A percentile compares a stretch with the other conserved stretches of the same genome.
Conservation (phyloP, 2,329 filamentous ascomycete species). For the Dissoconium aciculare region DNA sequence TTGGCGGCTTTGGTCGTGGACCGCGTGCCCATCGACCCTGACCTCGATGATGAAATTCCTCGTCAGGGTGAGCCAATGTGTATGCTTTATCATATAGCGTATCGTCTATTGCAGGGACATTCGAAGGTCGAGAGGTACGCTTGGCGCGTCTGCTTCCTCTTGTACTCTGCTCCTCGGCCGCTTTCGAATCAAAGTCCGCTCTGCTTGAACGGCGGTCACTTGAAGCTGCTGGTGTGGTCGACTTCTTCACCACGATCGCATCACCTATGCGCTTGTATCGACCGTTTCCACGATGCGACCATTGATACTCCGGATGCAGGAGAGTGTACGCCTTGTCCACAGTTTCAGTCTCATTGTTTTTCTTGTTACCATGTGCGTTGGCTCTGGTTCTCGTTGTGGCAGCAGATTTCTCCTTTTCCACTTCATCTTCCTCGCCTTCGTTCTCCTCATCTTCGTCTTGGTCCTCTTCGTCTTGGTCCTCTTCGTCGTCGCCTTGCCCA, state of each 20-base stretch:
- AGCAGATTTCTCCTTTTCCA: neutral
- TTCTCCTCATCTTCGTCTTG: neutral
- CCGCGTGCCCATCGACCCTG: slow-evolving; percentile 17
- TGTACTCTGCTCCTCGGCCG: slow-evolving; percentile 8
- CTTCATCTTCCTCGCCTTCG: neutral
- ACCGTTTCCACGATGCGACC: slow-evolving; percentile 13
- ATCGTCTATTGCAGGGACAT: slow-evolving; percentile 6
- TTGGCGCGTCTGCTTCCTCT: slow-evolving; percentile 8
- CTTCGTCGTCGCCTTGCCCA: neutral
- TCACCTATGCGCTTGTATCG: slow-evolving; percentile 11
- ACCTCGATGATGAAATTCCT: slow-evolving; percentile 19
- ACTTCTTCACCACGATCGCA: slow-evolving; percentile 4
- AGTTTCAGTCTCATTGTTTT: slow-evolving; percentile 4
- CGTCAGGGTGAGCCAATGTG: slow-evolving; percentile 13
- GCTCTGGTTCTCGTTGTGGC: too few relatives aligned
- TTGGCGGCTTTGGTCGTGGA: slow-evolving; percentile 4
- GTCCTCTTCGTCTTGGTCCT: neutral
- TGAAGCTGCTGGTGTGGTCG: slow-evolving; percentile 7
- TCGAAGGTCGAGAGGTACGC: slow-evolving; percentile 7
- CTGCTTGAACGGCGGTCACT: slow-evolving; percentile 12
- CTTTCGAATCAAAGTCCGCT: slow-evolving; percentile 5
- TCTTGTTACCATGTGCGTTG: slow-evolving; percentile 3
- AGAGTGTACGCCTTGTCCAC: slow-evolving; percentile 7
- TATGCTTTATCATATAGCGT: slow-evolving; percentile 13
- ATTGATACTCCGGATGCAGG: slow-evolving; percentile 11